Evolutionary conservation across 805 yeast genomes (phyloP), one percentile per base, ranked within the genome.

Genomic region (Myxozyma geophila): DNA sequence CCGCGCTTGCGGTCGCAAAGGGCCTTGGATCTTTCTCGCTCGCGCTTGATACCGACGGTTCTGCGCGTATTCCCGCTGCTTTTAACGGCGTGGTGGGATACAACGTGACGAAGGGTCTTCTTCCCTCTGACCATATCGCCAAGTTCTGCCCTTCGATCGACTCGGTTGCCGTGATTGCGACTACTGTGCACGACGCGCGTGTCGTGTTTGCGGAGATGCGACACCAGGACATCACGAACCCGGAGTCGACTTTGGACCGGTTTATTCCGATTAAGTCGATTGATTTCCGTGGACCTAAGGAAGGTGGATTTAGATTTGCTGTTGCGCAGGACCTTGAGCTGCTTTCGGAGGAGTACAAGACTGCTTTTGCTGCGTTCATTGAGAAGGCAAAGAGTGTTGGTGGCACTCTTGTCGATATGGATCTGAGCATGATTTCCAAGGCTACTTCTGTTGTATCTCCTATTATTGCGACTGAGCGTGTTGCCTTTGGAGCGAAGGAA

Each of bases 201-300:
- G 39, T 39, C 6, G 59, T 65, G 9, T 65, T 58, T 47, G 67
- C 68, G 3, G 68, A 65, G 36, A 50, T 55, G 43, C 60, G 68
- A 3, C 58, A 49, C 23, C 60, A 62, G 36, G 64, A 65, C 46
- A 17, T 62, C 13, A 35, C 59, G 6, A 59, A 59, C 37, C 68
- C 66, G 13, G 56, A 63, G 40, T 65, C 68, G 7, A 46, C 37
- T 13, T 62, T 60, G 12, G 68, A 65, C 17, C 23, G 68, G 7
- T 40, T 15, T 15, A 63, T 65, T 48, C 68, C 68, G 3, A 63
- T 65, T 48, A 65, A 63, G 41, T 63, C 61, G 12, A 48, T 65
- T 17, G 68, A 65, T 36, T 65, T 65, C 64, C 63, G 68, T 12
- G 68, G 68, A 6, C 68, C 68, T n/a, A 54, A 39, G 41, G 59